Evolutionary conservation across 2,329 filamentous ascomycete genomes (phyloP).

Genomic region (Fusarium graminum): DNA sequence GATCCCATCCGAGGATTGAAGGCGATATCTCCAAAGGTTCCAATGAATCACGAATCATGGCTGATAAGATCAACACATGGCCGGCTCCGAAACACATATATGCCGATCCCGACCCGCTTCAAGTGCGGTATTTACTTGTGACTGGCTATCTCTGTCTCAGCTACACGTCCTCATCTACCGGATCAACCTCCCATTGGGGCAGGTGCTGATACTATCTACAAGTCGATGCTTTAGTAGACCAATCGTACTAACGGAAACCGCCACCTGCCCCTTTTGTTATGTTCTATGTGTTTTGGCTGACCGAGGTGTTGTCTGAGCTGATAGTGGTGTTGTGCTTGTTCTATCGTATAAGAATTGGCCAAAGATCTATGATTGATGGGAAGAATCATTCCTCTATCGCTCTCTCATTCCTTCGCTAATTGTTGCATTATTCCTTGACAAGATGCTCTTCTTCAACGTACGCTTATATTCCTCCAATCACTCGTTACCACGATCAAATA

Average conservation of each 20-base stretch:
- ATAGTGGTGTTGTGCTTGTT: not conserved
- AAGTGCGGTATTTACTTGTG: slow-evolving; percentile 10
- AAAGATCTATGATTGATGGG: not conserved
- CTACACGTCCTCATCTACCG: slow-evolving; percentile 20
- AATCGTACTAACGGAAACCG: slow-evolving; percentile 16
- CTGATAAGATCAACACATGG: slow-evolving; percentile 40
- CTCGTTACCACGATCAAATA: accelerated
- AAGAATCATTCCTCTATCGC: not conserved
- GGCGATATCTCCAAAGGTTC: not conserved
- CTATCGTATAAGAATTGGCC: slow-evolving; percentile 3
- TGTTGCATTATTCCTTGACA: slow-evolving; percentile 7
- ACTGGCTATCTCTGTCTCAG: slow-evolving; percentile 22
- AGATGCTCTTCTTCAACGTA: slow-evolving; percentile 46
- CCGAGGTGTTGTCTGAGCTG: slow-evolving; percentile 4
- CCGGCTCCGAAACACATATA: slow-evolving; percentile 26
- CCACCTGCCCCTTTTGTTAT: slow-evolving; percentile 33
- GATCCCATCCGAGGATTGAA: slow-evolving; percentile 6
- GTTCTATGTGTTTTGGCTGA: slow-evolving; percentile 19
- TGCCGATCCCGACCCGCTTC: slow-evolving; percentile 39
- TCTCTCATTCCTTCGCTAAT: slow-evolving; percentile 1
- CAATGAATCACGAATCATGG: slow-evolving; percentile 33
- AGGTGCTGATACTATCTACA: slow-evolving; percentile 36
- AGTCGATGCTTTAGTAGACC: slow-evolving; percentile 2
- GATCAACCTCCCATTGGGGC: slow-evolving; percentile 34
- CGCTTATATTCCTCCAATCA: accelerated